Conservation (phyloP, 305 asterid genomes). For the Fraxinus greggii region DNA sequence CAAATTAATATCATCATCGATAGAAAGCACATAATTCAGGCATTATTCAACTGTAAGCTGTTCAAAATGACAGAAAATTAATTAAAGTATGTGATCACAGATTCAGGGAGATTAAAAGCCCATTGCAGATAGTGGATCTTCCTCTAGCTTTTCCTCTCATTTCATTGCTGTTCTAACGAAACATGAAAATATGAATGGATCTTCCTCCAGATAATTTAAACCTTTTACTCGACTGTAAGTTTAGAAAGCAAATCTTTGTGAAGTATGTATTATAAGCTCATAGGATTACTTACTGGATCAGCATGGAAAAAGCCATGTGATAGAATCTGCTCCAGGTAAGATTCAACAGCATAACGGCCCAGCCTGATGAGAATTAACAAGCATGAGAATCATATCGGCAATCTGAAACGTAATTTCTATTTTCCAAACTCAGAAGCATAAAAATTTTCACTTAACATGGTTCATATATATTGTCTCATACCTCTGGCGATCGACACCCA, state of each 20-base stretch:
- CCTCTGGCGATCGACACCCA: slow-evolving; percentile 90
- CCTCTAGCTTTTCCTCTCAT: background rate
- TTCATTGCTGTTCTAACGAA: background rate
- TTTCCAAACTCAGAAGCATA: slow-evolving; percentile 2
- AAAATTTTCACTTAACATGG: background rate
- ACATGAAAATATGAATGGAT: background rate
- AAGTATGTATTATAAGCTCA: background rate
- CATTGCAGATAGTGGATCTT: background rate
- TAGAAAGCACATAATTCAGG: slow-evolving; percentile 9
- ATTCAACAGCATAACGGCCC: slow-evolving; percentile 93
- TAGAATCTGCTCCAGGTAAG: slow-evolving; percentile 91
- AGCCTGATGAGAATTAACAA: slow-evolving; percentile 48
- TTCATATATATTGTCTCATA: slow-evolving; percentile 15
- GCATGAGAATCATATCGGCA: slow-evolving; percentile 3
- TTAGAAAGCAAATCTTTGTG: background rate
- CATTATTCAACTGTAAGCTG: background rate
- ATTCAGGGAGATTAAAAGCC: background rate
- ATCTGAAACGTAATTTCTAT: slow-evolving; percentile 1
- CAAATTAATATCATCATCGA: slow-evolving; percentile 4
- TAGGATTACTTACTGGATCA: slow-evolving; percentile 70
- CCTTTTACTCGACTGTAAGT: background rate
- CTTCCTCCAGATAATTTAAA: background rate
- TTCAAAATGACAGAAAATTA: background rate
- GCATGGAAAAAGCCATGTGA: slow-evolving; percentile 99
- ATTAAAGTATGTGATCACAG: background rate